Evolutionary conservation across 2,329 filamentous ascomycete genomes (phyloP), one percentile per base, ranked within the genome.

Genomic region (Trichoderma citrinoviride): DNA sequence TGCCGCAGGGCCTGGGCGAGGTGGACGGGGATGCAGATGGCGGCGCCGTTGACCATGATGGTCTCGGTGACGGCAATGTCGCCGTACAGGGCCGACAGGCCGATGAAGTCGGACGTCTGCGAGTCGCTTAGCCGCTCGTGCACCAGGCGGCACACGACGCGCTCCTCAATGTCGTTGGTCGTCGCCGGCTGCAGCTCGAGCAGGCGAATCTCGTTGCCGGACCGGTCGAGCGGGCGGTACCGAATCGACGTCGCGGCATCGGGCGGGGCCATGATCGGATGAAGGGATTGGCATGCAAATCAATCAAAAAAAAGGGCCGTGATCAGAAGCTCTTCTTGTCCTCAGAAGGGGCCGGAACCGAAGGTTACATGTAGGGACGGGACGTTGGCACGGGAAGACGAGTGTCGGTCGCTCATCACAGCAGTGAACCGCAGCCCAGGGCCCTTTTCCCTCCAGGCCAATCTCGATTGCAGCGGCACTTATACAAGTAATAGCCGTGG

Each of bases 131-230:
- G 71, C 3, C 68, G 67, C 37, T 72, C 65, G 23, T 72, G 74
- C 27, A 77, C 67, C 27, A 77, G 68, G 15, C 76, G 76, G 60
- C 74, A 77, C n/a, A 72, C 70, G 46, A 77, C 65, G 8, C 69
- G 68, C 25, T 76, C 75, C 25, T 68, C 69, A 58, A 74, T 66
- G 50, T 65, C 67, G 66, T 67, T 68, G 27, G 64, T 67, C 14
- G 69, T 64, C 17, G 71, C 65, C 7, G 75, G 70, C 50, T 74
- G 71, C 43, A 77, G 67, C 67, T 77, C 75, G 10, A 77, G 67
- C 61, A 77, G 67, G 27, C 75, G 75, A 21, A 76, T 68, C 65
- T 77, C 75, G 63, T 65, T 69, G 53, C 66, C 67, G 21, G 68
- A 66, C 47, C 67, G 64, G 57, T 71, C 68, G 52, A 73, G 66